A percentile compares a stretch with the other conserved stretches of the same genome.
Evolutionary conservation across 176 grass and related monocot species (phyloP).

Genomic region (Aegilops bicornis): DNA sequence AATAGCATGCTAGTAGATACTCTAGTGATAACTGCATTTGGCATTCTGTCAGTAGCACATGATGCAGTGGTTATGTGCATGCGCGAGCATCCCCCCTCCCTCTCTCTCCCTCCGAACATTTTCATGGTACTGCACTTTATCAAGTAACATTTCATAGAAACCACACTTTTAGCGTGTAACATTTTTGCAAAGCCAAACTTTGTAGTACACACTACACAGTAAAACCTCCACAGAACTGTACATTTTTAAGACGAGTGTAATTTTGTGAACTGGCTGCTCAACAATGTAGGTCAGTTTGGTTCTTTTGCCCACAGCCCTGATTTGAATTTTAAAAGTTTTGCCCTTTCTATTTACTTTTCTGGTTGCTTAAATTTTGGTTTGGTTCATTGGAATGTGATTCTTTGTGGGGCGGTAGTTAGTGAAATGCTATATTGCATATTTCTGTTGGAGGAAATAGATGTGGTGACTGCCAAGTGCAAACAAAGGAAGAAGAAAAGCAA

Average conservation of each 20-base stretch:
- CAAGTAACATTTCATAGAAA: background rate
- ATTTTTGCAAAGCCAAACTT: background rate
- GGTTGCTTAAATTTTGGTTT: background rate
- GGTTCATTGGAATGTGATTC: background rate
- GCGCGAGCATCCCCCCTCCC: background rate
- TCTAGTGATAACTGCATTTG: background rate
- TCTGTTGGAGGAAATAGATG: background rate
- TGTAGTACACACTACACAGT: background rate
- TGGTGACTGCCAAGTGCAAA: background rate
- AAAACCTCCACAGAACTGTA: background rate
- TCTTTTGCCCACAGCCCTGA: too few species aligned
- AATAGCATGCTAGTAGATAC: slow-evolving; percentile 14
- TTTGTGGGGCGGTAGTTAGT: background rate
- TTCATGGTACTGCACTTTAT: background rate
- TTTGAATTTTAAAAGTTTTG: background rate
- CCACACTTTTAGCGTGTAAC: background rate
- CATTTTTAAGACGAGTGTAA: background rate
- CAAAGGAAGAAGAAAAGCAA: background rate
- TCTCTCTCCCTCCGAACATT: too few species aligned
- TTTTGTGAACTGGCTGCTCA: too few species aligned
- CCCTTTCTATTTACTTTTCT: background rate
- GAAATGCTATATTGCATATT: background rate
- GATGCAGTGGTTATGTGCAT: background rate
- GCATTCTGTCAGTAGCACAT: background rate
- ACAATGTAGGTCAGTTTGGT: too few species aligned